Conservation (phyloP, 129 eudicot genomes). For the Artemisia argyi region DNA sequence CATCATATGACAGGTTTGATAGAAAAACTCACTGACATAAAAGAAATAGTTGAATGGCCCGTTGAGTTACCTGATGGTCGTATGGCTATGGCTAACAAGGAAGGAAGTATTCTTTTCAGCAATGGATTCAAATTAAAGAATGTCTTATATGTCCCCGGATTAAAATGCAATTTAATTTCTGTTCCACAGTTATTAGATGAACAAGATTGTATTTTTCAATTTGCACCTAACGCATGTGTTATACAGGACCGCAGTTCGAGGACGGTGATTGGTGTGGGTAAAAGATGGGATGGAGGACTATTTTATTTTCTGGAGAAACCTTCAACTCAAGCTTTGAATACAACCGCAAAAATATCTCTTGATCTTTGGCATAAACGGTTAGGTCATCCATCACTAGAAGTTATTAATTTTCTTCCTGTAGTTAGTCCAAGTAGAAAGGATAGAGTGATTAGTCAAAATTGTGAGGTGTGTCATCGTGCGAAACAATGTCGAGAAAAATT, state of each 20-base stretch:
- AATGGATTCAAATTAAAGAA: too few relatives aligned
- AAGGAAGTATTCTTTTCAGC: too few relatives aligned
- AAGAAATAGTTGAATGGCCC: too few relatives aligned
- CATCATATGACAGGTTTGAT: too few relatives aligned
- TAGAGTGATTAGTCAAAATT: background rate
- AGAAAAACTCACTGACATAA: background rate
- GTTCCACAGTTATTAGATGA: too few relatives aligned
- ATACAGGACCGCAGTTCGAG: background rate
- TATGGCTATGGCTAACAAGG: background rate
- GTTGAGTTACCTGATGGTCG: background rate
- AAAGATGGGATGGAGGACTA: background rate
- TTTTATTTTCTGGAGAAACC: background rate
- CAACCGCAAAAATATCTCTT: background rate
- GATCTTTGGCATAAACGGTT: background rate
- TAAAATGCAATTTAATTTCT: too few relatives aligned
- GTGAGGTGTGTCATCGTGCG: background rate
- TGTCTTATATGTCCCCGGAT: too few relatives aligned
- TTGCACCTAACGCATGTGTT: too few relatives aligned
- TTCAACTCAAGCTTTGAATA: background rate
- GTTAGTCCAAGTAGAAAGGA: background rate
- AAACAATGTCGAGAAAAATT: background rate
- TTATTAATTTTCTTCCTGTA: background rate
- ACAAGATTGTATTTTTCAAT: too few relatives aligned
- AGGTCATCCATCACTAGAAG: constrained; percentile 17
- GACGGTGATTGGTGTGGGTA: constrained; percentile 11